Evolutionary conservation across 2,329 filamentous ascomycete genomes (phyloP).

Genomic region (Ceratocystiopsis sp.): DNA sequence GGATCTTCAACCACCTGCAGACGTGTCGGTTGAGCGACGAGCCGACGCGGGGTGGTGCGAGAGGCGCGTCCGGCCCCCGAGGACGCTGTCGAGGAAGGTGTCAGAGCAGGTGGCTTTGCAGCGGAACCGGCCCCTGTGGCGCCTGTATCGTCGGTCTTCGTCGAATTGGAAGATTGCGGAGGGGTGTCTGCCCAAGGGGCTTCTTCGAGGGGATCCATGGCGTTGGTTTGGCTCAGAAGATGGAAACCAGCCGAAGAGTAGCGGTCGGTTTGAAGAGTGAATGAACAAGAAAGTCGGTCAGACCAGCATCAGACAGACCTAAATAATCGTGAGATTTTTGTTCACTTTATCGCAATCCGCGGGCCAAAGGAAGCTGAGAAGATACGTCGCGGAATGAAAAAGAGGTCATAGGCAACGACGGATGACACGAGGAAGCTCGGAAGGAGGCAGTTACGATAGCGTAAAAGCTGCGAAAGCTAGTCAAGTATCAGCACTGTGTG

Average conservation of each 20-base stretch:
- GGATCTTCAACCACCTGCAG: conserved; percentile 63
- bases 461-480: too few species aligned
- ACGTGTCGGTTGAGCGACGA: conserved; percentile 59
- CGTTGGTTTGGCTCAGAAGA: neutral
- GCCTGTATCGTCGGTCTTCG: too few species aligned
- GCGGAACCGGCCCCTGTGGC: neutral
- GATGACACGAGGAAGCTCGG: too few species aligned
- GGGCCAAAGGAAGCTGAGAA: too few species aligned
- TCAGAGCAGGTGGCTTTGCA: conserved; percentile 12
- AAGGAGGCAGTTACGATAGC: too few species aligned
- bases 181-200: conserved; percentile 35
- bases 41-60: conserved; percentile 36
- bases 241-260: too few species aligned
- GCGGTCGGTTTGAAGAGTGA: neutral
- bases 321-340: too few species aligned
- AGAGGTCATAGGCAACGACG: too few species aligned
- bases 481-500: too few species aligned
- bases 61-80: conserved; percentile 22
- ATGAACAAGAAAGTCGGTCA: neutral
- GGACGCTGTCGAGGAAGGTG: conserved; percentile 12
- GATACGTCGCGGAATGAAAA: too few species aligned
- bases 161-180: conserved; percentile 8
- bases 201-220: conserved; percentile 32
- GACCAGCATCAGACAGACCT: too few species aligned
- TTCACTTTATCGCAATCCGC: too few species aligned